phyloP scores from a whole-genome alignment of 2,329 filamentous ascomycete species.

The Orbilia oligospora region DNA sequence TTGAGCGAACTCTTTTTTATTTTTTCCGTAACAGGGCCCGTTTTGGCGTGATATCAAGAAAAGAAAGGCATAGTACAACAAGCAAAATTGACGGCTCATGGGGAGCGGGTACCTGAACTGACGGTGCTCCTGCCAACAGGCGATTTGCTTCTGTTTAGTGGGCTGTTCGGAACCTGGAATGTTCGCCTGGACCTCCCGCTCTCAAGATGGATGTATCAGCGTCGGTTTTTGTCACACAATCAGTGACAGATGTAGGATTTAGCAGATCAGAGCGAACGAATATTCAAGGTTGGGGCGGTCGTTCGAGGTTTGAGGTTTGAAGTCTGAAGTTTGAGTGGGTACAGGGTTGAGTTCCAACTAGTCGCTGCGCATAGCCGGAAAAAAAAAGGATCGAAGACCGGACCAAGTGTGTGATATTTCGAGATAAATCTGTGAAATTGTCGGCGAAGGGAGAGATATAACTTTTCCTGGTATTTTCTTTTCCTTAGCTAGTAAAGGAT shows the following conservation, averaged over 20 bases:
- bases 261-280: conserved; percentile 27
- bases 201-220: conserved; percentile 48
- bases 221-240: conserved; percentile 48
- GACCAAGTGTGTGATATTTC: conserved; percentile 40
- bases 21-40: conserved; percentile 29
- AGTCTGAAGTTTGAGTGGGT: conserved; percentile 1
- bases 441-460: conserved; percentile 56
- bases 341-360: conserved; percentile 22
- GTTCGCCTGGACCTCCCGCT: conserved; percentile 36
- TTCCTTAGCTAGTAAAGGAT: conserved; percentile 32
- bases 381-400: conserved; percentile 22
- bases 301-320: conserved; percentile 18
- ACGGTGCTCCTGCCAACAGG: conserved; percentile 30
- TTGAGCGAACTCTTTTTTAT: conserved; percentile 23
- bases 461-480: conserved; percentile 18
- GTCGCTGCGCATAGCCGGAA: conserved; percentile 55
- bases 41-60: conserved; percentile 29
- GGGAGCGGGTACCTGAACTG: conserved; percentile 55
- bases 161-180: conserved; percentile 25
- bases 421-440: conserved; percentile 45
- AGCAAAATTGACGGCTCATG: conserved; percentile 35
- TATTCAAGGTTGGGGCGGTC: conserved; percentile 1
- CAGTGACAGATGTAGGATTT: conserved; percentile 21
- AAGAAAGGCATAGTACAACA: conserved; percentile 11
- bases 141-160: conserved; percentile 31